Evolutionary conservation across 352 stramenopile genomes (phyloP).

Genomic region (Thalassiosira exigua): DNA sequence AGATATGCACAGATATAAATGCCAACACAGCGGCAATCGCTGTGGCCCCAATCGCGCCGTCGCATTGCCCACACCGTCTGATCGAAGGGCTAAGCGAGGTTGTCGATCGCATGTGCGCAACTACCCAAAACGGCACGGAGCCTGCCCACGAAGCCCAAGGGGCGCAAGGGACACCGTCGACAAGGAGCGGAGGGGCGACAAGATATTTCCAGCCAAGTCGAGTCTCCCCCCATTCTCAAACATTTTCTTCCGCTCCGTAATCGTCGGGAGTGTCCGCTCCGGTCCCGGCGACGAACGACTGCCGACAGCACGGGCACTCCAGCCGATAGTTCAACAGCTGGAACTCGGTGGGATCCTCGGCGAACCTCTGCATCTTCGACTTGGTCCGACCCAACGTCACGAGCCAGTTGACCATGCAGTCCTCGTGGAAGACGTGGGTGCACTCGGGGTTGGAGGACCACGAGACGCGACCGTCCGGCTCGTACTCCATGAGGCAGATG

Average conservation of each 20-base stretch:
- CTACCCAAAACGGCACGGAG: no score
- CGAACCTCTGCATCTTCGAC: conserved; percentile 44
- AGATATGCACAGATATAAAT: no score
- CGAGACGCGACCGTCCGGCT: conserved; percentile 53
- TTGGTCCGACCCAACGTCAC: conserved; percentile 44
- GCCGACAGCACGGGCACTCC: conserved; percentile 74
- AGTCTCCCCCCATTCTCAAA: no score
- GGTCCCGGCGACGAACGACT: conserved; percentile 51
- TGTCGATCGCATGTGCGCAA: no score
- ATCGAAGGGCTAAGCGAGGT: no score
- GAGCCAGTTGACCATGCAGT: conserved; percentile 74
- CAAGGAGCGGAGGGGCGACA: no score
- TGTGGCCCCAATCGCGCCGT: no score
- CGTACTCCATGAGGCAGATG: conserved; percentile 67
- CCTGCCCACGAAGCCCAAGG: no score
- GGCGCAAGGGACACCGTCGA: no score
- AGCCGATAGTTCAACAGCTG: conserved; percentile 61
- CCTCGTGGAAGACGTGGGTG: conserved; percentile 71
- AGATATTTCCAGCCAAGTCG: no score
- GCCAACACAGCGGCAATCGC: no score
- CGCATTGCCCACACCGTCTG: no score
- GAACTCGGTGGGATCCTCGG: conserved; percentile 20
- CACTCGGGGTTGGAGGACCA: conserved; percentile 72
- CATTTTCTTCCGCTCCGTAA: background rate
- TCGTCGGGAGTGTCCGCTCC: background rate